phyloP scores from a whole-genome alignment of 352 stramenopile genomes.

The Detonula confervacea region DNA sequence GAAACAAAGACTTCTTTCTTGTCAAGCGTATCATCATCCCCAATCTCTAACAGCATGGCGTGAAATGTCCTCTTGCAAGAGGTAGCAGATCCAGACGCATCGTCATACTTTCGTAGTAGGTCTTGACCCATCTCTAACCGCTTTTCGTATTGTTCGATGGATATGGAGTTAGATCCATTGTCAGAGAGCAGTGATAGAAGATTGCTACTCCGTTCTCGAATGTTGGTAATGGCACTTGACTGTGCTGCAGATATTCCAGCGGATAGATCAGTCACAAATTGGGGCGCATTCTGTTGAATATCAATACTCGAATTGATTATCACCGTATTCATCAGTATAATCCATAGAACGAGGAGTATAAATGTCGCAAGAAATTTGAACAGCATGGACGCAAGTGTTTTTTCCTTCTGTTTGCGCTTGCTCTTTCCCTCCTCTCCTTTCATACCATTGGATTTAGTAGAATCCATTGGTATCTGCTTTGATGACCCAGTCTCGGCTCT shows the following conservation, averaged over 20 bases:
- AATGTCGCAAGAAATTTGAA: conserved; percentile 1
- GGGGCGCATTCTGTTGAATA: conserved; percentile 1
- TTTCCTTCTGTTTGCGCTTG: background rate
- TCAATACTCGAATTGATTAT: background rate
- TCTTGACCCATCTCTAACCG: conserved; percentile 34
- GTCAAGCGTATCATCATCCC: background rate
- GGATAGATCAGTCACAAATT: conserved; percentile 5
- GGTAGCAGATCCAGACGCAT: conserved; percentile 39
- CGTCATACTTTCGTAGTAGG: conserved; percentile 41
- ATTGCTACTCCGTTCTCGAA: background rate
- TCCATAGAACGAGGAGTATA: conserved; percentile 21
- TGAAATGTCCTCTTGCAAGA: conserved; percentile 34
- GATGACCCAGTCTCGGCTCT: background rate
- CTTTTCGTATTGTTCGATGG: conserved; percentile 35
- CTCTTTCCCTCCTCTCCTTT: background rate
- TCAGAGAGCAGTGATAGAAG: conserved; percentile 7
- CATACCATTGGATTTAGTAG: background rate
- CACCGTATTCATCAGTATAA: conserved; percentile 17
- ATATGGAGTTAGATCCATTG: background rate
- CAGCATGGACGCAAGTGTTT: background rate
- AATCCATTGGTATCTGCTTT: background rate
- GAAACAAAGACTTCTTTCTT: background rate
- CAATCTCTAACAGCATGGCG: conserved; percentile 3
- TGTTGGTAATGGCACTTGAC: background rate
- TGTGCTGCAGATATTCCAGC: conserved; percentile 1